These are phyloP conservation scores for Candida labiduridarum DNA, from an alignment of 1,139 yeast species.

Conservation along the genomic window DNA sequence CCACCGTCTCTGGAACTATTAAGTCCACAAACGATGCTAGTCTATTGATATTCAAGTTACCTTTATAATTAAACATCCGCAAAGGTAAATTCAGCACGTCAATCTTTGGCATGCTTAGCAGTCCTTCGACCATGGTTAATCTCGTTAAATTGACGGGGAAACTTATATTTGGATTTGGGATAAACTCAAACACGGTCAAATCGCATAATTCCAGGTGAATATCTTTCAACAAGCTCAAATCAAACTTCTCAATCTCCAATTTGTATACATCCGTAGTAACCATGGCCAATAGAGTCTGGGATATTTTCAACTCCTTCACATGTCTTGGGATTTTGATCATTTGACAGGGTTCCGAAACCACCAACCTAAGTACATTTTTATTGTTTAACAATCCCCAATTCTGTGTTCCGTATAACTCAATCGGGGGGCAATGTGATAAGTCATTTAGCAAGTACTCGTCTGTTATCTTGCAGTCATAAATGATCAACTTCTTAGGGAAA, in stretches of 20 bases:
- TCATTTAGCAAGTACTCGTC: neutral
- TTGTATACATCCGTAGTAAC: neutral
- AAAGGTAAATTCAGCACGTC: slow-evolving; percentile 5
- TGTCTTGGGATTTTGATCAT: neutral
- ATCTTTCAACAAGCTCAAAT: neutral
- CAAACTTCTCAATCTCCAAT: slow-evolving; percentile 2
- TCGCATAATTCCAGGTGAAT: slow-evolving; percentile 1
- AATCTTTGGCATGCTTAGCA: neutral
- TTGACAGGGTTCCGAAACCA: neutral
- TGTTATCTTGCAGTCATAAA: neutral
- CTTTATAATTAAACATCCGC: slow-evolving; percentile 9
- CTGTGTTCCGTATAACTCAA: neutral
- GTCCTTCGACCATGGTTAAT: slow-evolving; percentile 7
- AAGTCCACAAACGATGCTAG: slow-evolving; percentile 5
- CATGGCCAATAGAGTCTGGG: neutral
- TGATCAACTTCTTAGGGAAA: neutral
- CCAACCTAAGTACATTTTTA: neutral
- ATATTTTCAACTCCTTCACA: slow-evolving; percentile 4
- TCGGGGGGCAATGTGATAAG: neutral
- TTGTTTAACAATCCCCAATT: neutral
- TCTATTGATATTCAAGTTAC: slow-evolving; percentile 8
- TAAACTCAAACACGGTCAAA: slow-evolving; percentile 7
- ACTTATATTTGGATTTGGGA: neutral
- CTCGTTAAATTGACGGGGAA: slow-evolving; percentile 5
- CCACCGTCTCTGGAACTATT: slow-evolving; percentile 7